Evolutionary conservation across 495 filamentous ascomycete genomes (phyloP).

Genomic region (Polyplosphaeria fusca): DNA sequence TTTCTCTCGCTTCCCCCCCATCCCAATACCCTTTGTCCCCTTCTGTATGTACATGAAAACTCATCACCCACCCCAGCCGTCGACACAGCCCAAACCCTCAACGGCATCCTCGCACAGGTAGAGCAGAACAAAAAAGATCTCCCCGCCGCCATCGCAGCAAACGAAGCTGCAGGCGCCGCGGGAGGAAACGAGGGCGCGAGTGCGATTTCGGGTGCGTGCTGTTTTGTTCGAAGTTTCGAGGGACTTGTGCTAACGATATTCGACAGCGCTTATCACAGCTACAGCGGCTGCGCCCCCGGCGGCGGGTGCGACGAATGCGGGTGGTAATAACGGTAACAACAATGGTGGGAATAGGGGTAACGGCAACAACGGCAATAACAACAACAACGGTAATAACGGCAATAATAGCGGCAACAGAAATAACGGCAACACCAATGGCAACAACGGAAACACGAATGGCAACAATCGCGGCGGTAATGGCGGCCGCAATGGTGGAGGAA

Average conservation of each 20-base stretch:
- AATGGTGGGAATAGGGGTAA: too few relatives aligned
- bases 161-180: constrained; percentile 18
- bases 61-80: constrained; percentile 10
- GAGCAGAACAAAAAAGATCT: constrained; percentile 19
- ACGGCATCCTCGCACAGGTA: constrained; percentile 11
- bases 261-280: constrained; percentile 4
- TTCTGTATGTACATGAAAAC: too few relatives aligned
- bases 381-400: constrained; percentile 7
- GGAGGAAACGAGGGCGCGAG: neutral
- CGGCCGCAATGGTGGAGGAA: neutral
- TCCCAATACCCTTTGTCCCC: too few relatives aligned
- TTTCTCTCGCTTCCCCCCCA: neutral
- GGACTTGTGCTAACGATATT: neutral
- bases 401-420: neutral
- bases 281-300: neutral
- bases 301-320: neutral
- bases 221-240: neutral
- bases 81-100: constrained; percentile 19
- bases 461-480: neutral
- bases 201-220: constrained; percentile 17
- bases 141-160: constrained; percentile 16
- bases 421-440: neutral
- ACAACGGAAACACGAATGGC: neutral
- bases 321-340: too few relatives aligned
- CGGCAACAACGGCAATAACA: too few relatives aligned